phyloP scores from a whole-genome alignment of 2,329 filamentous ascomycete species.

The Colletotrichum melonis region DNA sequence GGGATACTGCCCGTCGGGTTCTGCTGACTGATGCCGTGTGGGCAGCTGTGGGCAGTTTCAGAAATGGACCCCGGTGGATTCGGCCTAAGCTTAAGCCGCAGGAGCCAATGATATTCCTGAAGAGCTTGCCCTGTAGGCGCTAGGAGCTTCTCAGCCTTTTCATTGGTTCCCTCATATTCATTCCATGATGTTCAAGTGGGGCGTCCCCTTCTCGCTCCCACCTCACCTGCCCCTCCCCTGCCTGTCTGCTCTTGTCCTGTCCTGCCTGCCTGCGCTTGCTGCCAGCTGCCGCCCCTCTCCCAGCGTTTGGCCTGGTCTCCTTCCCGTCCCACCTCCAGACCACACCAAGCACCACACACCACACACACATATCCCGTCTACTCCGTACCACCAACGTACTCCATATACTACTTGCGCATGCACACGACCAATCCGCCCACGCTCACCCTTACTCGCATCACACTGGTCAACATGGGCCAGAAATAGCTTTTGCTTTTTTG shows the following conservation, averaged over 20 bases:
- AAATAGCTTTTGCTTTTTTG: constrained; percentile 30
- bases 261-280: background rate
- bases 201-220: background rate
- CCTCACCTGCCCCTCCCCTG: background rate
- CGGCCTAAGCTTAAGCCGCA: constrained; percentile 45
- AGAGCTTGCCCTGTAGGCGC: constrained; percentile 43
- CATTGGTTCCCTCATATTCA: constrained; percentile 43
- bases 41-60: constrained; percentile 39
- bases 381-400: background rate
- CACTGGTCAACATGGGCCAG: constrained; percentile 23
- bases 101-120: constrained; percentile 48
- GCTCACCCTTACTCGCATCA: background rate
- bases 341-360: constrained; percentile 4
- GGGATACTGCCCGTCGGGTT: constrained; percentile 23
- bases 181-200: constrained; percentile 11
- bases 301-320: constrained; percentile 24
- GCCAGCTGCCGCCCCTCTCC: background rate
- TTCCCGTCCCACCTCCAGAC: constrained; percentile 30
- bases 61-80: constrained; percentile 44
- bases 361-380: background rate
- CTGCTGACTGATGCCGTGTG: constrained; percentile 29
- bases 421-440: background rate
- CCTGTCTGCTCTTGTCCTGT: constrained; percentile 5
- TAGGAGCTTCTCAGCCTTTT: constrained; percentile 37
- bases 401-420: background rate